Base-by-base conservation (phyloP, 176 grass and related monocot genomes). In the Carex scoparia region DNA sequence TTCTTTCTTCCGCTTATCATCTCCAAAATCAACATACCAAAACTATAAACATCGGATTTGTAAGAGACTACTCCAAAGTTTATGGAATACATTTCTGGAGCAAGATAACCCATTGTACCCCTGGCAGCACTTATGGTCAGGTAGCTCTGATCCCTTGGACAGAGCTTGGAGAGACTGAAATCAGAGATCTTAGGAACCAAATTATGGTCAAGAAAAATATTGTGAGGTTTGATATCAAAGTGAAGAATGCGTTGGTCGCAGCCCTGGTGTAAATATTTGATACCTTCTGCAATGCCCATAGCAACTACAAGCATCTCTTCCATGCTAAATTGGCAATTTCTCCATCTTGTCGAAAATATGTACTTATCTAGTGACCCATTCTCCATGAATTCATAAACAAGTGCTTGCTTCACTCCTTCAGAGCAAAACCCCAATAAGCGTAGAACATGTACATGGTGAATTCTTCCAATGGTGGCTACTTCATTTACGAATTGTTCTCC, bases 1-100 rank as follows among this genome's bases (percentile, higher is more conserved):
- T 86, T 81, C 30, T 38, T 87, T 55, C 81, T 65, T 18, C 87
- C 85, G 28, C 84, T 81, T 18, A 88, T 82, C 82, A 90, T 90
- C 89, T 88, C 48, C 9, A 49, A 49, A 49, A 49, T 49, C 48
- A 49, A 2, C 48, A 49, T 49, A 10, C 48, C 48, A 69, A 91
- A 94, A 69, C 92, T 91, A 18, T 94, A 94, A 8, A 91, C 61
- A 4, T 64, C 61, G 0, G 61, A 64, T 12, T 64, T 64, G 10
- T 64, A 64, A 10, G 61, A 64, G 10, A 64, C 61, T 9, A 9
- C 28, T 3, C 61, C 61, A 1, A 64, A 64, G 3, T 64, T 64
- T 64, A 23, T 31, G 1, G 61, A 64, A 10, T 64, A 27, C 48
- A 49, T 49, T 49, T 49, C 48, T 10, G 48, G 48, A 2, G 48